Evolutionary conservation across 805 yeast genomes (phyloP), one percentile per base, ranked within the genome.

Genomic region (Hanseniaspora valbyensis): DNA sequence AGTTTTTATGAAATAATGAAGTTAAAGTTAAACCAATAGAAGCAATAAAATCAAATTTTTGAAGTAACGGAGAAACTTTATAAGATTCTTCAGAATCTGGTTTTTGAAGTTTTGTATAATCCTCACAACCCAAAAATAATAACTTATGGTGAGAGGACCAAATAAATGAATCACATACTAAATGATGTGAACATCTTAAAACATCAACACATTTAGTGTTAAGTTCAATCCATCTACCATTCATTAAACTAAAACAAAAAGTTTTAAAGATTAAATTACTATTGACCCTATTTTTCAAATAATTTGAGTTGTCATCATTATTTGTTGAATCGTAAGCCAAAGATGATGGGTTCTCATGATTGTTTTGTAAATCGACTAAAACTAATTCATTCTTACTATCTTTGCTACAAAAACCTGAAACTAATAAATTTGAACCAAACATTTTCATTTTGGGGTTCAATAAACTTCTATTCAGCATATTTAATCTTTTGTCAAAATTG

Each of bases 61-160:
- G 71, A 60, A 78, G 62, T 2, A 69, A 61, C 6, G 66, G 62
- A 9, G n/a, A 55, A 43, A 42, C 50, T 29, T 28, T 37, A 22
- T 44, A 25, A 7, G 39, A 13, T 10, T 24, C 32, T 24, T 6
- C 25, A 25, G 43, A 14, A 43, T 49, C 28, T 28, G 16, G 12
- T 22, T 38, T 32, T 2, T 29, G 40, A 13, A 42, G 50, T n/a
- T 54, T 54, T 14, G 61, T 62, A 34, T 60, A 60, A 21, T 54
- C 52, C 4, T 55, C 50, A 8, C 70, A 62, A 0, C 92, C 92
- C 32, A 83, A 57, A 26, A 81, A 62, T 1, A 81, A 66, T 1
- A 81, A 78, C 60, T 78, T 79, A 59, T 83, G 90, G 62, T 83
- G 94, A 0, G 89, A 80, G 29, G 73, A 74, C 94, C 94, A 83